Evolutionary conservation across 495 filamentous ascomycete species (phyloP).

Genomic region (Halenospora varia): DNA sequence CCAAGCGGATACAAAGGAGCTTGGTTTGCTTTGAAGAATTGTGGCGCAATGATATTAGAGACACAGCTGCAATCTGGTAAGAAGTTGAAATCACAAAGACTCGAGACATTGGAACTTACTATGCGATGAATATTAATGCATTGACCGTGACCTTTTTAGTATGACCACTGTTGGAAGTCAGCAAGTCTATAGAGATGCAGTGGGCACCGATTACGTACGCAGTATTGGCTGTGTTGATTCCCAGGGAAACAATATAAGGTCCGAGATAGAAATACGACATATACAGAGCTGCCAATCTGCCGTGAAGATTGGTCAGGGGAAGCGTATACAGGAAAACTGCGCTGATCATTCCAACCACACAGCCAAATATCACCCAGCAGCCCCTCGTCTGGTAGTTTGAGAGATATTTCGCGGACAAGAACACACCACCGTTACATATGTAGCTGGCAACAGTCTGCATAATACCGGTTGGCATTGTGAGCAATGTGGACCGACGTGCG

Average conservation of each 20-base stretch:
- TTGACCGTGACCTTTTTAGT: slow-evolving; percentile 65
- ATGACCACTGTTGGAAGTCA: slow-evolving; percentile 34
- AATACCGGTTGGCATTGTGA: slow-evolving; percentile 34
- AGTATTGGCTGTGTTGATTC: slow-evolving; percentile 22
- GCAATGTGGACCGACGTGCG: slow-evolving; percentile 23
- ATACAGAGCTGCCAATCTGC: slow-evolving; percentile 22
- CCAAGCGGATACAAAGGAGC: slow-evolving; percentile 24
- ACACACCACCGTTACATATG: slow-evolving; percentile 24
- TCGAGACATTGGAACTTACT: too few species aligned
- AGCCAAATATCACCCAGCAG: slow-evolving; percentile 27
- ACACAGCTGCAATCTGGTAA: slow-evolving; percentile 31
- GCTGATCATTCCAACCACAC: slow-evolving; percentile 21
- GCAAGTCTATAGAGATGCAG: neutral
- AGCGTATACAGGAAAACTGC: slow-evolving; percentile 23
- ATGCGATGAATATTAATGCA: slow-evolving; percentile 51
- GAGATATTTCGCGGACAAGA: slow-evolving; percentile 20
- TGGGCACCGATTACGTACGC: slow-evolving; percentile 11
- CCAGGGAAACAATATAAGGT: slow-evolving; percentile 24
- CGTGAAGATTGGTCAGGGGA: slow-evolving; percentile 21
- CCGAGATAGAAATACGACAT: slow-evolving; percentile 25
- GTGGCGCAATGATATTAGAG: slow-evolving; percentile 19
- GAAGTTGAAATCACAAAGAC: too few species aligned
- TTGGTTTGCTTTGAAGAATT: slow-evolving; percentile 20
- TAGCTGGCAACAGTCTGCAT: slow-evolving; percentile 36
- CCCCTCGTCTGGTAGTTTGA: slow-evolving; percentile 16